phyloP scores from a whole-genome alignment of 1,284 basidiomycete species.

The Phellopilus nigrolimitatus region DNA sequence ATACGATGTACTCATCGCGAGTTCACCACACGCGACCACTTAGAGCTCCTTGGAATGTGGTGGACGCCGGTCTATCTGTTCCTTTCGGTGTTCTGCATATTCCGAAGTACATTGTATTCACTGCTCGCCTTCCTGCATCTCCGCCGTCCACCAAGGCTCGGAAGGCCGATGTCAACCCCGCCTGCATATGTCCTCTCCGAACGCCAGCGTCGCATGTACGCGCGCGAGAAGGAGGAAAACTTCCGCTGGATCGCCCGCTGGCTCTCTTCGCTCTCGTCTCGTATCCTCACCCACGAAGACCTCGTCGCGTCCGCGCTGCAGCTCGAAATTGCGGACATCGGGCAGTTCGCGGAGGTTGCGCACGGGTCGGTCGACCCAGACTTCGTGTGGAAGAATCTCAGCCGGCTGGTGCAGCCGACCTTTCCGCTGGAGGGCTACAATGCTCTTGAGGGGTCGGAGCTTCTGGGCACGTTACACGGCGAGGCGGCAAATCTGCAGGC shows the following conservation, averaged over 20 bases:
- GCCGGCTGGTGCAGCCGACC: slow-evolving; percentile 8
- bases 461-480: slow-evolving; percentile 19
- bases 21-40: no score
- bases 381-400: slow-evolving; percentile 18
- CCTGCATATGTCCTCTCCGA: slow-evolving; percentile 4
- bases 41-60: no score
- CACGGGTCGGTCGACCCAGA: slow-evolving; percentile 18
- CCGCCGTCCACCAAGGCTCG: no score
- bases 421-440: slow-evolving; percentile 22
- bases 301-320: slow-evolving; percentile 4
- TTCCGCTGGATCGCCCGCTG: slow-evolving; percentile 23
- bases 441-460: slow-evolving; percentile 10
- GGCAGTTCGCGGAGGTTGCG: slow-evolving; percentile 23
- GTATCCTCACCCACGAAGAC: neutral
- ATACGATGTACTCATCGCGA: no score
- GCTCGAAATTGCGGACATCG: slow-evolving; percentile 17
- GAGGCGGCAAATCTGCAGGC: slow-evolving; percentile 19
- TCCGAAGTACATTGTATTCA: no score
- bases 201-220: slow-evolving; percentile 21
- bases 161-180: no score
- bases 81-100: no score
- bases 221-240: slow-evolving; percentile 23
- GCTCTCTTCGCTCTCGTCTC: slow-evolving; percentile 4
- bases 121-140: no score
- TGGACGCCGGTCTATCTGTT: no score